Evolutionary conservation across 495 filamentous ascomycete species (phyloP).

Genomic region (Aspergillus kassunensis): DNA sequence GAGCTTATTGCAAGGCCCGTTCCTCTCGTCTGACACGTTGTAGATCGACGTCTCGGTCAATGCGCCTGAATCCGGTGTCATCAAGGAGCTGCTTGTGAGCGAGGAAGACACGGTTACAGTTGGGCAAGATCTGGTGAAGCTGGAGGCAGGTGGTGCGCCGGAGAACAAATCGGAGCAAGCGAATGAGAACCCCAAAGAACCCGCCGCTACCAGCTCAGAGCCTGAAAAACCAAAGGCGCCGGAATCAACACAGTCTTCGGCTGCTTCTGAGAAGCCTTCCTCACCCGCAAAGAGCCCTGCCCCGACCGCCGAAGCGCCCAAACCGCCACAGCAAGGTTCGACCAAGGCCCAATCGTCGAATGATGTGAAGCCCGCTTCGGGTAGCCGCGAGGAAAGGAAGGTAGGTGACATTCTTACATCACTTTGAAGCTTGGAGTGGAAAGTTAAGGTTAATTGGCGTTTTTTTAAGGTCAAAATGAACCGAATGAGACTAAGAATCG

Average conservation of each 20-base stretch:
- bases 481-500: constrained; percentile 95
- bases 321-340: constrained; percentile 37
- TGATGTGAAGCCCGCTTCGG: constrained; percentile 42
- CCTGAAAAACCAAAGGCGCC: constrained; percentile 44
- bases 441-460: neutral
- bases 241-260: constrained; percentile 18
- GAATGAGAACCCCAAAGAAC: constrained; percentile 36
- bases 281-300: constrained; percentile 19
- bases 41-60: constrained; percentile 96
- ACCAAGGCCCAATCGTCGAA: constrained; percentile 23
- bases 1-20: too few relatives aligned
- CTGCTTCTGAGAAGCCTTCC: constrained; percentile 24
- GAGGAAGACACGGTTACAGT: constrained; percentile 96
- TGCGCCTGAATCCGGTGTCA: constrained; percentile 83
- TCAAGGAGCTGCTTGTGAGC: constrained; percentile 87
- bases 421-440: neutral
- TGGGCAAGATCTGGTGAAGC: constrained; percentile 81
- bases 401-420: constrained; percentile 49
- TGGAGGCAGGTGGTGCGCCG: constrained; percentile 74
- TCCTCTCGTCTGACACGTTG: too few relatives aligned
- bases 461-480: constrained; percentile 90
- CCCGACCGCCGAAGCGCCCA: constrained; percentile 38
- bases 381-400: constrained; percentile 83
- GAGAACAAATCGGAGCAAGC: constrained; percentile 51
- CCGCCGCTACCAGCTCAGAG: constrained; percentile 28